These are phyloP conservation scores for Aureoboletus auriporus DNA, from an alignment of 768 basidiomycete genomes.

Conservation along the genomic window DNA sequence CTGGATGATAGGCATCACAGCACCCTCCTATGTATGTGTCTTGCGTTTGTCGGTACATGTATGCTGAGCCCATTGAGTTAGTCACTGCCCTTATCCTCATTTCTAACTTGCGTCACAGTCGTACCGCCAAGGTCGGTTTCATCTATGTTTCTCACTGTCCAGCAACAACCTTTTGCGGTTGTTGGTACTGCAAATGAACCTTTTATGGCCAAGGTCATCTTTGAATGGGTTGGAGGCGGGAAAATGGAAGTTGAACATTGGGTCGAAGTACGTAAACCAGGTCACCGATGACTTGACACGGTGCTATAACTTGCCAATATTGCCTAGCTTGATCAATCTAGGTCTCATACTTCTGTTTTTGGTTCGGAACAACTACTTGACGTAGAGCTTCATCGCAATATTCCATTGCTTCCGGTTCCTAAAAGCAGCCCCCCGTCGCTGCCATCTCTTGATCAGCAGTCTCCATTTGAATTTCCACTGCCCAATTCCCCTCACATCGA, in stretches of 20 bases:
- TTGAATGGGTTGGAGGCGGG: constrained; percentile 39
- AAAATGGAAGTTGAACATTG: constrained; percentile 50
- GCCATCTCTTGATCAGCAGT: constrained; percentile 27
- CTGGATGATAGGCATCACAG: constrained; percentile 43
- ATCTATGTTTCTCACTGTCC: constrained; percentile 28
- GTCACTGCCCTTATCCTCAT: constrained; percentile 29
- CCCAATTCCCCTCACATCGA: constrained; percentile 1
- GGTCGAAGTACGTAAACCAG: constrained; percentile 40
- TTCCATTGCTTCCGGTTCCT: constrained; percentile 32
- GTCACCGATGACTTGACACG: neutral
- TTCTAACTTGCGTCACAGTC: constrained; percentile 36
- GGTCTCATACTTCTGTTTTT: constrained; percentile 29
- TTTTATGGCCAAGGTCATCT: constrained; percentile 39
- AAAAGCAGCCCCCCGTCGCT: constrained; percentile 19
- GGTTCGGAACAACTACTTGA: constrained; percentile 52
- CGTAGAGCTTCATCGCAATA: constrained; percentile 43
- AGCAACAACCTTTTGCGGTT: constrained; percentile 38
- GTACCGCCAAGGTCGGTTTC: constrained; percentile 34
- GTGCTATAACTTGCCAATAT: neutral
- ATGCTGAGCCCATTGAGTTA: constrained; percentile 1
- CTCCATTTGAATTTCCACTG: neutral
- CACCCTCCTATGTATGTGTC: constrained; percentile 45
- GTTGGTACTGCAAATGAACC: constrained; percentile 40
- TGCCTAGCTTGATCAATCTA: constrained; percentile 42
- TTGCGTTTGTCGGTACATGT: neutral